Conservation (phyloP, 2,329 filamentous ascomycete species). For the Colletotrichum lini region DNA sequence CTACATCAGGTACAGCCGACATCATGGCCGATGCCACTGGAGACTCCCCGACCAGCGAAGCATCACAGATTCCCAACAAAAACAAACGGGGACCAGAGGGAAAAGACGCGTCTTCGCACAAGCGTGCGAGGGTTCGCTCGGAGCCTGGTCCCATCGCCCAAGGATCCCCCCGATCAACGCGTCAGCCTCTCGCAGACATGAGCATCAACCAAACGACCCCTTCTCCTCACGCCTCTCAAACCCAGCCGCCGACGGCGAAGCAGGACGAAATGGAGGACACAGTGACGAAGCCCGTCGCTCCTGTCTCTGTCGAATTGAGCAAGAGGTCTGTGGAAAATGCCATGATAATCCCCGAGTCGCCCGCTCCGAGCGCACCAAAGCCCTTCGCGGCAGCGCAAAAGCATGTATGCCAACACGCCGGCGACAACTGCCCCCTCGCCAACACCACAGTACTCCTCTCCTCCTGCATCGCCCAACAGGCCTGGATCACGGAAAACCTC, state of each 20-base stretch:
- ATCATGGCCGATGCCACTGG: neutral
- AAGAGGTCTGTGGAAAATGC: neutral
- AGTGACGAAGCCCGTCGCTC: neutral
- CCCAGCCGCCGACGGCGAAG: neutral
- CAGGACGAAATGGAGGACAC: neutral
- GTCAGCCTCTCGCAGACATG: conserved; percentile 45
- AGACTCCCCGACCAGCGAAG: neutral
- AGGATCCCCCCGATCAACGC: conserved; percentile 15
- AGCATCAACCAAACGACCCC: conserved; percentile 43
- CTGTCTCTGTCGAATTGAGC: neutral
- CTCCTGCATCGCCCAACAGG: conserved; percentile 55
- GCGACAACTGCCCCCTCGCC: conserved; percentile 55
- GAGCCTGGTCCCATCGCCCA: conserved; percentile 4
- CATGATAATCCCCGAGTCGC: neutral
- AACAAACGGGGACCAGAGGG: conserved; percentile 15
- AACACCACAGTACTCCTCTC: conserved; percentile 58
- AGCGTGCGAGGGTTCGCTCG: conserved; percentile 4
- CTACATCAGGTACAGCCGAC: conserved; percentile 37
- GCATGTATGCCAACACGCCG: conserved; percentile 45
- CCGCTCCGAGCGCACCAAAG: neutral
- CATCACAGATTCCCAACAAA: neutral
- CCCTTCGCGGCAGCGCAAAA: neutral
- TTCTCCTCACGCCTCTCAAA: conserved; percentile 5
- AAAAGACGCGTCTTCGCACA: conserved; percentile 4
- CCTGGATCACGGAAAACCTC: conserved; percentile 55